A percentile compares a stretch with the other conserved stretches of the same genome.
Evolutionary conservation across 1,284 basidiomycete genomes (phyloP).

Genomic region (Boletus hoseneyae): DNA sequence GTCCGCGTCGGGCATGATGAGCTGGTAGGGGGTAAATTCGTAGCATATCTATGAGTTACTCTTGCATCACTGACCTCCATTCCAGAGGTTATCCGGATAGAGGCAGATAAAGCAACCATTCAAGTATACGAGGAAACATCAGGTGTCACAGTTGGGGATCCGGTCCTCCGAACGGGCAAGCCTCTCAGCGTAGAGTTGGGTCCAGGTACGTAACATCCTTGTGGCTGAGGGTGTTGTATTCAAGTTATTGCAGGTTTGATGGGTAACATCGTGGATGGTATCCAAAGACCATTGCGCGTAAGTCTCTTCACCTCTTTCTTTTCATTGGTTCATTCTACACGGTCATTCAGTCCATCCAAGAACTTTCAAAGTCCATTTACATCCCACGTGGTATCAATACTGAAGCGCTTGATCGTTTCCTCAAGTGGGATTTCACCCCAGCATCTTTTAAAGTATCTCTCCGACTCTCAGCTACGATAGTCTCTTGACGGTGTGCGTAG

Average conservation of each 20-base stretch:
- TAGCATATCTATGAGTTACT: background rate
- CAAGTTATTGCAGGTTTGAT: constrained; percentile 68
- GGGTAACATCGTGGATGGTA: constrained; percentile 98
- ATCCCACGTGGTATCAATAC: constrained; percentile 99
- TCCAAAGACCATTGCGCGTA: constrained; percentile 87
- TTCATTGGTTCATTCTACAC: constrained; percentile 18
- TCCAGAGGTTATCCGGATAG: constrained; percentile 95
- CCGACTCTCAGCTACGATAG: background rate
- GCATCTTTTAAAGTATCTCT: constrained; percentile 64
- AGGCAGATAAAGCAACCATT: constrained; percentile 95
- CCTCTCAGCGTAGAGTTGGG: constrained; percentile 97
- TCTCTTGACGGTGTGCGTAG: constrained; percentile 37
- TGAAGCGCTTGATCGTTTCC: constrained; percentile 83
- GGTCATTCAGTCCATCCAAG: constrained; percentile 79
- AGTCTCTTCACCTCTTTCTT: constrained; percentile 26
- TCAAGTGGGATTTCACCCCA: constrained; percentile 98
- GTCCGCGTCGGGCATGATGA: constrained; percentile 96
- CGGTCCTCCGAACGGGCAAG: constrained; percentile 95
- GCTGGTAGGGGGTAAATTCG: constrained; percentile 78
- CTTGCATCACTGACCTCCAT: constrained; percentile 17
- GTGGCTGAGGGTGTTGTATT: constrained; percentile 1
- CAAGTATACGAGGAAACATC: constrained; percentile 99
- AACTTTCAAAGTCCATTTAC: constrained; percentile 96
- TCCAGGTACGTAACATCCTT: constrained; percentile 58
- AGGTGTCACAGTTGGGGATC: constrained; percentile 97